A percentile compares a stretch with the other conserved stretches of the same genome.
Conservation (phyloP, 345 rosid genomes). For the Brassica incana region DNA sequence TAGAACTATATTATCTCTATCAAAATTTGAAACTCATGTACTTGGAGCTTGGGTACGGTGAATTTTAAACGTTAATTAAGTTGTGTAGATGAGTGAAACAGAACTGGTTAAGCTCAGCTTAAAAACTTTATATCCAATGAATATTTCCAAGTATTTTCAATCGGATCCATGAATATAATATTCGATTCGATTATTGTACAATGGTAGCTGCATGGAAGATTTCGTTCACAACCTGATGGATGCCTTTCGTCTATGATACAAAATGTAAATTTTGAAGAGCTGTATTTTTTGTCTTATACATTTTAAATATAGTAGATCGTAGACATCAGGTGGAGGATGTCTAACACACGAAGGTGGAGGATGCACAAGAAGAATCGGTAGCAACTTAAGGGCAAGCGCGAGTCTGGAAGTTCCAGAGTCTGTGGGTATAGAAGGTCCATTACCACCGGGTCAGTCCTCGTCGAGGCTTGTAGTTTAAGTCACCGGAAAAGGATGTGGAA, state of each 20-base stretch:
- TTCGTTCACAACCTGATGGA: too few relatives aligned
- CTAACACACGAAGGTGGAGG: conserved; percentile 38
- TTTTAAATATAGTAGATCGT: background rate
- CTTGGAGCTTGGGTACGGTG: too few relatives aligned
- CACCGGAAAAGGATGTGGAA: conserved; percentile 51
- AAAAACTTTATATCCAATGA: background rate
- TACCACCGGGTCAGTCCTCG: conserved; percentile 44
- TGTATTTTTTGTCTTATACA: too few relatives aligned
- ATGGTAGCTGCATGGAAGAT: too few relatives aligned
- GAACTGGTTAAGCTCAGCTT: background rate
- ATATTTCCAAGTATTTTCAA: too few relatives aligned
- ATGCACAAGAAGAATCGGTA: conserved; percentile 46
- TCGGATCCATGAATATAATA: too few relatives aligned
- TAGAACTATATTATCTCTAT: too few relatives aligned
- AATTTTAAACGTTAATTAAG: too few relatives aligned
- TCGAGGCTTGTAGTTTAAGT: conserved; percentile 60
- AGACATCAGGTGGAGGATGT: background rate
- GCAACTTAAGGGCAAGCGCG: conserved; percentile 34
- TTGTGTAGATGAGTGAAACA: background rate
- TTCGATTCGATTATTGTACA: too few relatives aligned
- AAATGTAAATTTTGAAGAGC: too few relatives aligned
- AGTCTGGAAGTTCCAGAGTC: conserved; percentile 89
- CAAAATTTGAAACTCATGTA: too few relatives aligned
- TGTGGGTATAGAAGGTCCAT: conserved; percentile 60
- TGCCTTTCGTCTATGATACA: too few relatives aligned